Evolutionary conservation across 2,329 filamentous ascomycete species (phyloP).

Genomic region (Aspergillus japonicus): DNA sequence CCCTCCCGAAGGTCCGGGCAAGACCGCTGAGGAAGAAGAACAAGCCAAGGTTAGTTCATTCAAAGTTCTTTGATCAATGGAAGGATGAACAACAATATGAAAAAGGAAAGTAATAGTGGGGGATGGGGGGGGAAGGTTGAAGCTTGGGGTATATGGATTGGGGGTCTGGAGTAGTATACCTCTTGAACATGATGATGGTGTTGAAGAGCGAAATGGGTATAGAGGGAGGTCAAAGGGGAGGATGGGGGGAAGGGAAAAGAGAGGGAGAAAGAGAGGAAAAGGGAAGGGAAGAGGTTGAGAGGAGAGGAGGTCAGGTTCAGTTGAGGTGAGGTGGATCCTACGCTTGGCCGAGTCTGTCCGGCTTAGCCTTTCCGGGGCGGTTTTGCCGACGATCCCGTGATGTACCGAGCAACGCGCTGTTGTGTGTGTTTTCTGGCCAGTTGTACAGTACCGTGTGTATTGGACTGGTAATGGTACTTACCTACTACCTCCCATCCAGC

Average conservation of each 20-base stretch:
- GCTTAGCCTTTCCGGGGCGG: conserved; percentile 44
- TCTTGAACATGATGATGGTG: conserved; percentile 61
- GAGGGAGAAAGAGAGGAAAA: conserved; percentile 31
- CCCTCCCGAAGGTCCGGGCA: conserved; percentile 63
- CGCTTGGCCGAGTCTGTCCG: conserved; percentile 28
- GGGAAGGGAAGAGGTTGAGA: conserved; percentile 30
- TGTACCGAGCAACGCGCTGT: conserved; percentile 34
- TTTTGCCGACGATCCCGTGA: conserved; percentile 46
- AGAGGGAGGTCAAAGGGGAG: conserved; percentile 35
- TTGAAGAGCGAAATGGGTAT: conserved; percentile 44
- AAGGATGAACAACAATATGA: conserved; percentile 11
- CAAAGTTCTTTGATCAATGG: not conserved
- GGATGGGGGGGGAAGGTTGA: conserved; percentile 16
- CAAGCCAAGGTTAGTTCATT: conserved; percentile 10
- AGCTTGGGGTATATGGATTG: not conserved
- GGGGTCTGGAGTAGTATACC: conserved; percentile 39
- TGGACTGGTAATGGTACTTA: no score
- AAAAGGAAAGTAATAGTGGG: conserved; percentile 15
- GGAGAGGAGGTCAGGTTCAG: not conserved
- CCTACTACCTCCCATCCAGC: no score
- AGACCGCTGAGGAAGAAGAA: conserved; percentile 54
- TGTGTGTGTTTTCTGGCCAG: not conserved
- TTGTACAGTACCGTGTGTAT: not conserved
- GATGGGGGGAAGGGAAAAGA: conserved; percentile 33
- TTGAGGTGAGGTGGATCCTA: conserved; percentile 27